Percentiles rank a stretch among this genome's conserved stretches.
Conservation (phyloP, 495 filamentous ascomycete species). For the Usnea hakonensis region DNA sequence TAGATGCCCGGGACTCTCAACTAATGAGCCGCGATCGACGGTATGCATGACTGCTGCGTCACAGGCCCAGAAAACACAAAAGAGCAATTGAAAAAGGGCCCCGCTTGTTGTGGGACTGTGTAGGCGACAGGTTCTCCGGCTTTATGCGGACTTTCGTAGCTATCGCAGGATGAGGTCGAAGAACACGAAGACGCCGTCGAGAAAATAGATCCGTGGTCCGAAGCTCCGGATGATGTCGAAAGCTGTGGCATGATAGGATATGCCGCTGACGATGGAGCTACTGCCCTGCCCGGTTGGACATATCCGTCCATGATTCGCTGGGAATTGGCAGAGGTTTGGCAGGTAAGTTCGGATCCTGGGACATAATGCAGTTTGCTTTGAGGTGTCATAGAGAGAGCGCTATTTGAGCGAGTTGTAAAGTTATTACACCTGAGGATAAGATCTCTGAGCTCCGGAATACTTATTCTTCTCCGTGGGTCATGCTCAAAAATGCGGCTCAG, state of each 20-base stretch:
- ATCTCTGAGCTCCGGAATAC: constrained; percentile 70
- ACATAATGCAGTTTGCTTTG: constrained; percentile 10
- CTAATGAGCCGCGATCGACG: background rate
- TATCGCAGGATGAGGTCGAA: constrained; percentile 11
- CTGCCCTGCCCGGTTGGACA: background rate
- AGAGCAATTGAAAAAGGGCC: background rate
- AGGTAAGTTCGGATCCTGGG: background rate
- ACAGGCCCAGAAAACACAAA: background rate
- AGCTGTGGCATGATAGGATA: constrained; percentile 5
- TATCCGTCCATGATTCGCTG: background rate
- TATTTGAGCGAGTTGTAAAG: constrained; percentile 49
- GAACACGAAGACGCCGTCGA: constrained; percentile 10
- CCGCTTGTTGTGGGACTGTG: constrained; percentile 1
- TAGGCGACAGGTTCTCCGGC: background rate
- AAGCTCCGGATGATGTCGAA: constrained; percentile 11
- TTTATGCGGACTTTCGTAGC: constrained; percentile 1
- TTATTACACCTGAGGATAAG: constrained; percentile 67
- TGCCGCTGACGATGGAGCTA: background rate
- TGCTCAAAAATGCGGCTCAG: constrained; percentile 82
- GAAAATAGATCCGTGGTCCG: constrained; percentile 14
- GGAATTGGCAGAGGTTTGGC: background rate
- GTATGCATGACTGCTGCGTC: background rate
- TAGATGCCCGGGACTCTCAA: background rate
- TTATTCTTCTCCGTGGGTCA: constrained; percentile 78
- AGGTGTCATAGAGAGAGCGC: constrained; percentile 12